Base-by-base conservation (phyloP, 257 asterid genomes). In the Striga asiatica region DNA sequence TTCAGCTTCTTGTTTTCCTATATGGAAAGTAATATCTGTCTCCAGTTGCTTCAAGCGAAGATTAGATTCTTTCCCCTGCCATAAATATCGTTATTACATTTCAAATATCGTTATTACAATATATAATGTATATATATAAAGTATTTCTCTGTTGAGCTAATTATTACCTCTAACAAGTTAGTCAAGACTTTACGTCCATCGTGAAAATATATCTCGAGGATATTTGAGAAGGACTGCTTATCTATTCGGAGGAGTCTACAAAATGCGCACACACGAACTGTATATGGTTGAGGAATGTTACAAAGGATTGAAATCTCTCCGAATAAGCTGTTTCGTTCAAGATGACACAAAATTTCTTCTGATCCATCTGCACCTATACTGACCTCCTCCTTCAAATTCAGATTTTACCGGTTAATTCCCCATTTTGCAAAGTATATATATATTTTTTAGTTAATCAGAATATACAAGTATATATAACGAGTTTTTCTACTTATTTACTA, bases 261-360 rank as follows among this genome's bases (percentile, higher is more conserved):
- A 5, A 91, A 65, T 67, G 84, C 95, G 46, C 81, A 73, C 12
- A 87, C 98, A 4, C 94, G 94, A 48, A 91, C 87, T n/a, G 98
- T 82, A 50, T 80, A 87, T 23, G 97, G 97, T 75, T 91, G 98
- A 58, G 97, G 96, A 61, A 91, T 71, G 74, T 91, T 91, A 80
- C 96, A 87, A 39, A 91, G 85, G 27, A 87, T 71, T 54, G 98
- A 78, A 60, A 84, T 67, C 45, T 79, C 89, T 49, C 98, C 98
- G 42, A 87, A 84, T 61, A 66, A 74, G 68, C 82, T 76, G 71
- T 74, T 67, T 6, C 76, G 82, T 70, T 82, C 81, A 14, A 91
- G 71, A 65, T 56, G 71, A 7, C 92, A 65, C 39, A 72, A 70
- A 0, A 79, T 77, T 9, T 84, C 95, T 72, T 82, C 97, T 49